phyloP scores from a whole-genome alignment of 225 moss, liverwort and hornwort species.

The Anthoceros angustus region DNA sequence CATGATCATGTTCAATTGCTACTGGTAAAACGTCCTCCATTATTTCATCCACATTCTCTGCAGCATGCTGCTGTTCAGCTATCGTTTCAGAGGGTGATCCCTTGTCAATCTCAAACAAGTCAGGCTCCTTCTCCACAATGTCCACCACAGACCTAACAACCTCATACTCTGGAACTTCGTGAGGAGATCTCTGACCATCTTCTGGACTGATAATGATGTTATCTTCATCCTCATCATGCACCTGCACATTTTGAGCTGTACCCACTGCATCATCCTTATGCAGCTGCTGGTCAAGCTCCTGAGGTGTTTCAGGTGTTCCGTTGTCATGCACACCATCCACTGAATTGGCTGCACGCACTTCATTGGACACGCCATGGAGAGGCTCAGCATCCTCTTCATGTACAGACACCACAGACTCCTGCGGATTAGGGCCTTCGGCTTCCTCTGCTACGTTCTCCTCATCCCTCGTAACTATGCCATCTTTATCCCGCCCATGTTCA shows the following conservation, averaged over 20 bases:
- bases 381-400: conserved; percentile 2
- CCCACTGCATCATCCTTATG: no score
- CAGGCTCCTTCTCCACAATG: conserved; percentile 35
- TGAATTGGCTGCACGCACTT: neutral
- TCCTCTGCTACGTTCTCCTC: neutral
- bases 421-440: neutral
- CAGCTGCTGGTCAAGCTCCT: no score
- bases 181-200: neutral
- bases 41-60: conserved; percentile 30
- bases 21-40: conserved; percentile 51
- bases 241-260: conserved; percentile 27
- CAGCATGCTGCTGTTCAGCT: conserved; percentile 19
- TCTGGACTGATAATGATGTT: neutral
- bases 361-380: neutral
- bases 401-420: neutral
- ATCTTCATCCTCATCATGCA: conserved; percentile 37
- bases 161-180: conserved; percentile 54
- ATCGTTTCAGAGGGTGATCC: conserved; percentile 20
- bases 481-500: neutral
- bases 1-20: conserved; percentile 32
- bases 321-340: neutral
- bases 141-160: conserved; percentile 76
- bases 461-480: neutral
- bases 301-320: neutral
- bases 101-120: conserved; percentile 71